These are phyloP conservation scores for Triticum dicoccoides DNA, from an alignment of 176 grass and related monocot genomes.

Conservation along the genomic window DNA sequence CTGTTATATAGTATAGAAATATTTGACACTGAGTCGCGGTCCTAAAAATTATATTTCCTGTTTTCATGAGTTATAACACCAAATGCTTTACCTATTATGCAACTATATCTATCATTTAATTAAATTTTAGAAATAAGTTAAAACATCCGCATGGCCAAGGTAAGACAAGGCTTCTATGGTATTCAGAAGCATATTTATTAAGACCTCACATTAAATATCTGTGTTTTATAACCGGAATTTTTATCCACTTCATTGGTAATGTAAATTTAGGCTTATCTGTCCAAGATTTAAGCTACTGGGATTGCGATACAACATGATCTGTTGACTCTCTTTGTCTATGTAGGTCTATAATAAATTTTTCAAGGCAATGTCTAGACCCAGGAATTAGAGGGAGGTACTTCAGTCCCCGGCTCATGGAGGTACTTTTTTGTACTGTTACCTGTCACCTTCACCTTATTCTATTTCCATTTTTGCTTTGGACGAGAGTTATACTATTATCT, in stretches of 20 bases:
- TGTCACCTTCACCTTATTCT: neutral
- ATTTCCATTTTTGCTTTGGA: neutral
- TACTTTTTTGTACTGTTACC: conserved; percentile 35
- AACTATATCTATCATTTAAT: neutral
- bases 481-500: conserved; percentile 16
- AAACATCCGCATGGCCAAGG: neutral
- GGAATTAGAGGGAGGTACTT: conserved; percentile 81
- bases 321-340: conserved; percentile 29
- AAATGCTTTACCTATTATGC: neutral
- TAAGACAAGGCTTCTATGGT: neutral
- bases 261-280: conserved; percentile 6
- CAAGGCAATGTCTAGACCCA: conserved; percentile 81
- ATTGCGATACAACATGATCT: neutral
- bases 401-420: conserved; percentile 97
- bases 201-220: conserved; percentile 13
- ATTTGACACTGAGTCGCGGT: neutral
- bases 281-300: conserved; percentile 17
- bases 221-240: neutral
- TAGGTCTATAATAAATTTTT: conserved; percentile 94
- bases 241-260: neutral
- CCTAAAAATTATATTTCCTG: neutral
- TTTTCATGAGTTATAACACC: neutral
- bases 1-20: neutral
- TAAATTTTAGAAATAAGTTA: neutral
- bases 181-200: conserved; percentile 11